A percentile compares a stretch with the other conserved stretches of the same genome.
These are phyloP conservation scores for Melastoma malabathricum DNA, from an alignment of 345 rosid genomes.

Conservation along the genomic window DNA sequence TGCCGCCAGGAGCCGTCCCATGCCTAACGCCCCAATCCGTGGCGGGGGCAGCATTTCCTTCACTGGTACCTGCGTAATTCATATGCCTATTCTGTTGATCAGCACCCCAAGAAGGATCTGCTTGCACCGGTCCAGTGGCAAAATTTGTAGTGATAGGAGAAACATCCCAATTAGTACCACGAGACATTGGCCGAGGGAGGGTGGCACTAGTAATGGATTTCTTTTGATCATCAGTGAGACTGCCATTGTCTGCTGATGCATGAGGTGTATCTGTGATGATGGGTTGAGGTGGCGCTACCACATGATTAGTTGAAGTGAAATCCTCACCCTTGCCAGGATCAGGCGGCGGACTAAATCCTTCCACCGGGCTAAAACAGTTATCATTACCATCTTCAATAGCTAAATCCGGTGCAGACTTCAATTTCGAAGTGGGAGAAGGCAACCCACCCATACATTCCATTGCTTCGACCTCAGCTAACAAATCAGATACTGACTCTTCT, in stretches of 20 bases:
- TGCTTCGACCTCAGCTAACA: conserved; percentile 98
- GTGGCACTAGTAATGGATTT: conserved; percentile 35
- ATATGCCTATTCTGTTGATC: conserved; percentile 30
- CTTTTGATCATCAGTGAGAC: conserved; percentile 28
- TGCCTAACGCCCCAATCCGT: conserved; percentile 25
- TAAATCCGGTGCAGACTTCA: conserved; percentile 34
- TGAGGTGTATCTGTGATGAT: conserved; percentile 19
- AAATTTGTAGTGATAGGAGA: conserved; percentile 17
- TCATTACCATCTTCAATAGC: conserved; percentile 40
- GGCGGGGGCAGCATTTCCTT: conserved; percentile 12
- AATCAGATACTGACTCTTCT: conserved; percentile 97
- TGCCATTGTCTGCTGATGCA: conserved; percentile 9
- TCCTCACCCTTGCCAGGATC: conserved; percentile 55
- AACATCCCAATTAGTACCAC: conserved; percentile 20
- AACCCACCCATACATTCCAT: conserved; percentile 75
- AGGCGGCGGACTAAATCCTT: conserved; percentile 45
- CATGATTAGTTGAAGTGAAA: conserved; percentile 58
- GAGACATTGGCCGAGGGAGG: conserved; percentile 32
- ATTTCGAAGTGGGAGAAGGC: conserved; percentile 63
- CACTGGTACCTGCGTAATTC: conserved; percentile 15
- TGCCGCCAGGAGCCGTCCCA: conserved; percentile 22
- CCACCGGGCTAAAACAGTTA: conserved; percentile 68
- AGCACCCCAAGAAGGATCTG: conserved; percentile 21
- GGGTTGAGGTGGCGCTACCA: conserved; percentile 36
- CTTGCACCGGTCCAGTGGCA: conserved; percentile 30